A percentile compares a stretch with the other conserved stretches of the same genome.
Conservation (phyloP, 257 asterid genomes). For the Solanum rostratum region DNA sequence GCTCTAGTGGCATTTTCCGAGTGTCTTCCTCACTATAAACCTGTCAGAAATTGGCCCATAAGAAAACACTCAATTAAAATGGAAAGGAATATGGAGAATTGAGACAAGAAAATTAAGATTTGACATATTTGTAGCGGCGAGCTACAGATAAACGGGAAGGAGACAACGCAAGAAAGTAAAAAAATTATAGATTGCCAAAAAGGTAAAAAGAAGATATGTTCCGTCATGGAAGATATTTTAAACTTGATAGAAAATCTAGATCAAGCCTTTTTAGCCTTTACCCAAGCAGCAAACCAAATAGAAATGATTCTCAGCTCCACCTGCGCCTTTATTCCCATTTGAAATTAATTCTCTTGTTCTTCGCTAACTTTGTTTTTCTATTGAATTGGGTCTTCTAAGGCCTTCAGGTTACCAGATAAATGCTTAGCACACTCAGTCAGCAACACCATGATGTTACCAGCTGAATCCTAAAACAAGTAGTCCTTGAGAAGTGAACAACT, state of each 20-base stretch:
- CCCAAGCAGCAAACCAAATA: neutral
- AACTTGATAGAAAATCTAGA: neutral
- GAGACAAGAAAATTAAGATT: neutral
- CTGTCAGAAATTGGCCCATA: slow-evolving; percentile 25
- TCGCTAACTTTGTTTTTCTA: neutral
- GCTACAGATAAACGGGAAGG: neutral
- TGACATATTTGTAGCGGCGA: neutral
- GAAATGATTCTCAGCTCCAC: neutral
- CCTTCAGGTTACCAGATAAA: neutral
- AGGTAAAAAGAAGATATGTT: neutral
- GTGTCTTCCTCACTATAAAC: slow-evolving; percentile 45
- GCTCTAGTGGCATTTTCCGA: slow-evolving; percentile 93
- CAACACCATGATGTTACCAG: neutral
- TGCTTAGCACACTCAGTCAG: neutral
- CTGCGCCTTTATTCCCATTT: neutral
- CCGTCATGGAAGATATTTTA: no score
- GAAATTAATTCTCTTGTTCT: neutral
- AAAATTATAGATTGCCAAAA: neutral
- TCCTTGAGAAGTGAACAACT: neutral
- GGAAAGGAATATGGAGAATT: neutral
- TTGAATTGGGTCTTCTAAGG: neutral
- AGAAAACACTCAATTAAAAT: neutral
- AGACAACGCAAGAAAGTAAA: neutral
- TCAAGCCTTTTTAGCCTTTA: neutral
- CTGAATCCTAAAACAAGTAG: neutral